Conservation (phyloP, 164 flowering plant species). For the Aristolochia californica region DNA sequence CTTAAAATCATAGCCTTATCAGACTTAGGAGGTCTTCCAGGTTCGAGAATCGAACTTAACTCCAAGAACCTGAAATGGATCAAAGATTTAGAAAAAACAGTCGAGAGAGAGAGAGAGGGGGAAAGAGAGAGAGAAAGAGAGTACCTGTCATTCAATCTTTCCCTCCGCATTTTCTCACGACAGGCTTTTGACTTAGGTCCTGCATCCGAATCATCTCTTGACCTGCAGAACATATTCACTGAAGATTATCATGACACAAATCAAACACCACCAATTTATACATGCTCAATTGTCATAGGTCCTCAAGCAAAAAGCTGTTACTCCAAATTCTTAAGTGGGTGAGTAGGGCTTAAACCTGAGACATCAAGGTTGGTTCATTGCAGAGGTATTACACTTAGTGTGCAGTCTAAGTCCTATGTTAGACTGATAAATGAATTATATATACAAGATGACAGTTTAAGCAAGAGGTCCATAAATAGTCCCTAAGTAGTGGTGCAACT, state of each 20-base stretch:
- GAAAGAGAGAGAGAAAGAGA: constrained; percentile 4
- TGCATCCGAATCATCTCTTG: constrained; percentile 19
- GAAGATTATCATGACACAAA: not conserved
- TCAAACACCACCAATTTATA: not conserved
- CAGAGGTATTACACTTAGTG: too few relatives aligned
- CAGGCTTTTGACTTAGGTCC: constrained; percentile 29
- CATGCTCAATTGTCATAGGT: not conserved
- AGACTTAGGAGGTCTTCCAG: constrained; percentile 52
- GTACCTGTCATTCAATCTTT: constrained; percentile 40
- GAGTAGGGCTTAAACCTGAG: not conserved
- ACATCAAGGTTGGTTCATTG: not conserved
- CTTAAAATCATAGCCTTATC: constrained; percentile 52
- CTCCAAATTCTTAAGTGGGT: not conserved
- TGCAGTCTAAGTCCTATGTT: too few relatives aligned
- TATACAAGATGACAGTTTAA: too few relatives aligned
- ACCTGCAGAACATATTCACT: constrained; percentile 14
- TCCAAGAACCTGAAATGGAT: constrained; percentile 42
- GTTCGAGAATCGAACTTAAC: constrained; percentile 55
- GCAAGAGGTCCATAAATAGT: too few relatives aligned
- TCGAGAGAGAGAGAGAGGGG: too few relatives aligned
- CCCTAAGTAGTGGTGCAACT: too few relatives aligned
- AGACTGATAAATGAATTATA: too few relatives aligned
- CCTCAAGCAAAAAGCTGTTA: not conserved
- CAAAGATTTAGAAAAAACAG: not conserved
- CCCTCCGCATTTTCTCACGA: constrained; percentile 47